Conservation (phyloP, 2,329 filamentous ascomycete genomes). For the Pestalotiopsis sp. region DNA sequence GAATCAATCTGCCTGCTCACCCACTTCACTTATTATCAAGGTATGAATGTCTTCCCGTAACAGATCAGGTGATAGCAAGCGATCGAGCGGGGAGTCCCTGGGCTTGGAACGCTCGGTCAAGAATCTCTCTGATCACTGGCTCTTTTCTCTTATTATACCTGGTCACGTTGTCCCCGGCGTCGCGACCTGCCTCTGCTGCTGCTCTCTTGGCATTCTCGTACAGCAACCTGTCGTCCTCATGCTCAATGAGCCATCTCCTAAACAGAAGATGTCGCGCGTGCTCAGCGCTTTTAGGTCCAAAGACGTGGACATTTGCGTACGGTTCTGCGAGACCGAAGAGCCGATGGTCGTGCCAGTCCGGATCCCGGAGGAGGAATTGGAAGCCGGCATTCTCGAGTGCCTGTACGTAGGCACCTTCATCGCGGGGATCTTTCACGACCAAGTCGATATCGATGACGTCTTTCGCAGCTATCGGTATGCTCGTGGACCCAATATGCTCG, state of each 20-base stretch:
- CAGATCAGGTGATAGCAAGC: no score
- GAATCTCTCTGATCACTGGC: constrained; percentile 39
- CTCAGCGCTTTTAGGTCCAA: constrained; percentile 44
- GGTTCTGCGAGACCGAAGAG: constrained; percentile 44
- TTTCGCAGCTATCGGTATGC: constrained; percentile 53
- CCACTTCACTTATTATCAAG: no score
- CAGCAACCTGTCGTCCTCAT: constrained; percentile 38
- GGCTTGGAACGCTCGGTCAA: constrained; percentile 32
- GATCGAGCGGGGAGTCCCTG: not conserved
- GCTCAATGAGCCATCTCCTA: constrained; percentile 42
- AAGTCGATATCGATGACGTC: constrained; percentile 56
- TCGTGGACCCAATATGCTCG: constrained; percentile 53
- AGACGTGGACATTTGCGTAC: constrained; percentile 52
- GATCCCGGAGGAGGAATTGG: constrained; percentile 48
- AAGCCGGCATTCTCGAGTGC: constrained; percentile 47
- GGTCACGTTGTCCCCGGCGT: constrained; percentile 34
- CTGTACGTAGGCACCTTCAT: constrained; percentile 45
- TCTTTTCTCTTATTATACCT: constrained; percentile 47
- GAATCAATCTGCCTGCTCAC: no score
- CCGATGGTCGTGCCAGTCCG: constrained; percentile 49
- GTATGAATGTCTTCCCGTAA: no score
- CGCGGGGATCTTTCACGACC: constrained; percentile 39
- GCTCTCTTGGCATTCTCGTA: constrained; percentile 43
- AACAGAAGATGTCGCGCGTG: constrained; percentile 45
- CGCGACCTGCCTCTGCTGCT: constrained; percentile 31